Evolutionary conservation across 176 grass and related monocot species (phyloP), one percentile per base, ranked within the genome.

Genomic region (Microstegium vimineum): DNA sequence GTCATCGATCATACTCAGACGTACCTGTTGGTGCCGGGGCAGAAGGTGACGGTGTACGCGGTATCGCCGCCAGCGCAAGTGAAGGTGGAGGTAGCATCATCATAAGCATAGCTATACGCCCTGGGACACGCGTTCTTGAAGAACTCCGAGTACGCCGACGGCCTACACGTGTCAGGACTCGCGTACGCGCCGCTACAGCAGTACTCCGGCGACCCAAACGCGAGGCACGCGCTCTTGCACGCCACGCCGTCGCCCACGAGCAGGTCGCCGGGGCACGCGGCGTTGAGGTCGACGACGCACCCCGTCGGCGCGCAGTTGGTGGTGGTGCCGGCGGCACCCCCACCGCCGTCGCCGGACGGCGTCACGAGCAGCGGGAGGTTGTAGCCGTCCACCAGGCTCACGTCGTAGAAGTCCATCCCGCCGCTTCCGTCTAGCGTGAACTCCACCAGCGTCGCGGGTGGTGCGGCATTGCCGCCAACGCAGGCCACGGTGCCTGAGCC

Each of bases 381-480:
- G 86, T 88, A 98, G 1, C 95, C 95, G 74, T 98, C 95, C 25
- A 98, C 92, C 1, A 98, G 81, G 75, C 95, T 98, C 38, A 98
- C 95, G 89, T 98, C 95, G 86, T 98, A 98, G 82, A 86, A 98
- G 80, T 98, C 95, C 82, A 88, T 90, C 15, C 81, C 84, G 8
- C 35, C 83, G n/a, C 73, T 43, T 0, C 57, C 57, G 25, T 61
- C 57, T 0, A 61, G 57, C 10, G 57, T 61, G 57, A 61, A 61
- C 57, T 61, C 57, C 23, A 11, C 57, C 25, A 61, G 57, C 57
- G 57, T 27, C 5, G 57, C 57, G 4, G 57, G 57, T 1, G 57
- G 57, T 1, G 57, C 57, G 8, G 57, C 57, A 25, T 28, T 28
- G 0, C 20, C 52, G 22, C 52, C 52, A 22, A 7, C 22, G 8